Conservation (phyloP, 2,329 filamentous ascomycete genomes). For the Aspergillus piperis region DNA sequence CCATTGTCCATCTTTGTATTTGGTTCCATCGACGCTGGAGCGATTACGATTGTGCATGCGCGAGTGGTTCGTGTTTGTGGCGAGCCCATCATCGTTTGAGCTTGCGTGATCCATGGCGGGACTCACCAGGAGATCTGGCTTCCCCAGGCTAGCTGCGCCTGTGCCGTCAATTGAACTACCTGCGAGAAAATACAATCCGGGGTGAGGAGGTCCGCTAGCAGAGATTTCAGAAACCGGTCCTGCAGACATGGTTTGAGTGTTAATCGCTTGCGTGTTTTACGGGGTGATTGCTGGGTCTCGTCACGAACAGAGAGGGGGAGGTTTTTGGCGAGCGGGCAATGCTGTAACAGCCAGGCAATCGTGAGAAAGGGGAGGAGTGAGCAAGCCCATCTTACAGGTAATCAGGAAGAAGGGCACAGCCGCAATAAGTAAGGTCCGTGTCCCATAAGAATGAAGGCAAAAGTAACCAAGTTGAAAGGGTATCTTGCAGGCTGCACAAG, state of each 20-base stretch:
- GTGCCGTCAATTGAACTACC: not conserved
- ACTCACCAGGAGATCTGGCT: slow-evolving; percentile 55
- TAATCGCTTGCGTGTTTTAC: not conserved
- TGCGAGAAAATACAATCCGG: slow-evolving; percentile 7
- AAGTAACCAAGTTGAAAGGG: not conserved
- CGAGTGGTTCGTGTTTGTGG: slow-evolving; percentile 26
- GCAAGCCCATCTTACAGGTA: not conserved
- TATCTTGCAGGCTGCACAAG: not conserved
- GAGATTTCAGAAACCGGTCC: slow-evolving; percentile 9
- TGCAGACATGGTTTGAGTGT: slow-evolving; percentile 5
- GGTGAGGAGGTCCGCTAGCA: slow-evolving; percentile 3
- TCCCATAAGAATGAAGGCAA: not conserved
- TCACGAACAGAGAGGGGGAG: not conserved
- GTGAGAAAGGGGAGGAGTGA: not conserved
- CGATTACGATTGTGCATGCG: slow-evolving; percentile 36
- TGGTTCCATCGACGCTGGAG: slow-evolving; percentile 42
- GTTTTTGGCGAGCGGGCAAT: not conserved
- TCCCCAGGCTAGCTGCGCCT: slow-evolving; percentile 14
- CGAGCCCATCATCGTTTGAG: slow-evolving; percentile 51
- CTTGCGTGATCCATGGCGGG: slow-evolving; percentile 54
- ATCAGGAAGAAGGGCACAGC: not conserved
- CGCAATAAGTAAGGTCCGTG: not conserved
- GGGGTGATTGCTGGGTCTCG: not conserved
- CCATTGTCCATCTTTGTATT: slow-evolving; percentile 41
- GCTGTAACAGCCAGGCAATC: not conserved